phyloP scores from a whole-genome alignment of 805 yeast species.

The Teunomyces barrocoloradensis region DNA sequence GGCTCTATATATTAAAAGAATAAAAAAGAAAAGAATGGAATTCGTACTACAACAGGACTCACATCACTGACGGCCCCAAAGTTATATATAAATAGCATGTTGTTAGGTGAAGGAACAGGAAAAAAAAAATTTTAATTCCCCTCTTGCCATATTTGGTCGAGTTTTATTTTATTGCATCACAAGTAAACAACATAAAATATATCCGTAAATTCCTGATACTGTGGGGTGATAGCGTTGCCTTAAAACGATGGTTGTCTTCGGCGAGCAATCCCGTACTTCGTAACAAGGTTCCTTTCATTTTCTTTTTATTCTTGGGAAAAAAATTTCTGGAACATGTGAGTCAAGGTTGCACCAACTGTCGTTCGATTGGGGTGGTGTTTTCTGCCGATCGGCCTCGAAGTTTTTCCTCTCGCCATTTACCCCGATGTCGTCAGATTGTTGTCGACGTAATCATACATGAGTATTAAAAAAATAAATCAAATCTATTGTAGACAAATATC shows the following conservation, averaged over 20 bases:
- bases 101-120: constrained; percentile 1
- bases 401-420: neutral
- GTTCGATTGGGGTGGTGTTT: no score
- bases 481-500: neutral
- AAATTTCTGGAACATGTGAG: no score
- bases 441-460: neutral
- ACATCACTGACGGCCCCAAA: neutral
- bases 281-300: neutral
- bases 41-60: neutral
- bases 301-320: no score
- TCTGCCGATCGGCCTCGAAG: no score
- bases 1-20: no score
- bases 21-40: neutral
- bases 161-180: neutral
- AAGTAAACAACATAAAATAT: neutral
- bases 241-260: neutral
- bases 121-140: constrained; percentile 1
- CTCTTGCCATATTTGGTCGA: neutral
- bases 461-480: neutral
- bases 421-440: neutral
- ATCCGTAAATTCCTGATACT: constrained; percentile 2
- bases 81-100: constrained; percentile 2
- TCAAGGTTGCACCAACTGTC: no score
- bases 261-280: neutral
- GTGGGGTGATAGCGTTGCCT: constrained; percentile 1